These are phyloP conservation scores for Castanea mollissima DNA, from an alignment of 306 rosid genomes.

Conservation along the genomic window DNA sequence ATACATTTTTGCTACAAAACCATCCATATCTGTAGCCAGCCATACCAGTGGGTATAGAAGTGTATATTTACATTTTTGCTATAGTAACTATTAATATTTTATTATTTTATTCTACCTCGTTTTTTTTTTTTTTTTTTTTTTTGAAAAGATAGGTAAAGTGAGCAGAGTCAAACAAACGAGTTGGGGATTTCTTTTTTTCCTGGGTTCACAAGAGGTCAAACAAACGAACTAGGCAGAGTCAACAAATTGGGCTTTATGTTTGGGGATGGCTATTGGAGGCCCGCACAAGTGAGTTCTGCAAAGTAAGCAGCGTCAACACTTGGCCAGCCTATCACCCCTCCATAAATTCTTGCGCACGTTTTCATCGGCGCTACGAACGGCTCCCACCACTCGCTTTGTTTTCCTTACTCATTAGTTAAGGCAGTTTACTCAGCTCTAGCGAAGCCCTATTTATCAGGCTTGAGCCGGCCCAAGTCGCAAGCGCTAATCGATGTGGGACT, in stretches of 20 bases:
- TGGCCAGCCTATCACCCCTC: constrained; percentile 80
- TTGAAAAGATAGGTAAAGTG: too few relatives aligned
- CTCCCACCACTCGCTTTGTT: constrained; percentile 89
- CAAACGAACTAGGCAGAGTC: accelerated
- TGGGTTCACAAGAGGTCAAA: accelerated
- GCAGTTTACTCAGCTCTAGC: accelerated
- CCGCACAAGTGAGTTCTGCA: constrained; percentile 77
- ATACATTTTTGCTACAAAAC: too few relatives aligned
- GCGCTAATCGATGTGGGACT: constrained; percentile 41
- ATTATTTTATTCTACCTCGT: too few relatives aligned
- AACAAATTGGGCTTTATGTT: accelerated
- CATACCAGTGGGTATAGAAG: too few relatives aligned
- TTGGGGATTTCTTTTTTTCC: accelerated
- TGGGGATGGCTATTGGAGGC: constrained; percentile 49
- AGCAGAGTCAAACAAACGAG: too few relatives aligned
- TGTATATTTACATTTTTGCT: too few relatives aligned
- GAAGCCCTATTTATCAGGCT: background rate
- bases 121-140: too few relatives aligned
- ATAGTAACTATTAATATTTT: too few relatives aligned
- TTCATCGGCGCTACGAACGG: constrained; percentile 47
- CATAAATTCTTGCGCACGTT: constrained; percentile 60
- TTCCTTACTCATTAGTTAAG: constrained; percentile 97
- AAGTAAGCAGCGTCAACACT: constrained; percentile 86
- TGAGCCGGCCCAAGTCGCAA: accelerated
- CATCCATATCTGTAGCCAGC: too few relatives aligned